Conservation (phyloP, 139 green algal species). For the Eudorina sp. region DNA sequence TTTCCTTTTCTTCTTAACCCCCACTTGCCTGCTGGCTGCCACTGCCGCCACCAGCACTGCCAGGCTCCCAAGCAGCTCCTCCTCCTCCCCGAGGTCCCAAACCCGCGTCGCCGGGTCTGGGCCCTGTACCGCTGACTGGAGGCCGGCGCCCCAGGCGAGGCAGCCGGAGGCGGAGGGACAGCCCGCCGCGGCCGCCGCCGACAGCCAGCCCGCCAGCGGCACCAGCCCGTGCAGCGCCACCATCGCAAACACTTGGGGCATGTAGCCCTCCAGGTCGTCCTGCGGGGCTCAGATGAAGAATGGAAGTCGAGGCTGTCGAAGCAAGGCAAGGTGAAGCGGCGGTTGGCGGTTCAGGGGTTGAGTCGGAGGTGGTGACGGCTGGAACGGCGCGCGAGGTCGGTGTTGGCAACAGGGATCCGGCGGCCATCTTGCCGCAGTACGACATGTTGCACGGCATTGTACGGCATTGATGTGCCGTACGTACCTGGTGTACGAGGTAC, state of each 20-base stretch:
- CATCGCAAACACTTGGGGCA: neutral
- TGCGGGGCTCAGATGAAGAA: neutral
- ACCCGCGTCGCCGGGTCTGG: no score
- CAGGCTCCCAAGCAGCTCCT: neutral
- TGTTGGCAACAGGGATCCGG: neutral
- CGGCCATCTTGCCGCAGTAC: neutral
- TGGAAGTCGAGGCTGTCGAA: neutral
- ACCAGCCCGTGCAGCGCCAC: neutral
- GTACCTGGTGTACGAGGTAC: conserved; percentile 10
- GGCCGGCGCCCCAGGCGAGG: neutral
- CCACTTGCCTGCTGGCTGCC: neutral
- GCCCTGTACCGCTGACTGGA: neutral
- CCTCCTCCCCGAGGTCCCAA: neutral
- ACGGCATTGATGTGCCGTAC: neutral
- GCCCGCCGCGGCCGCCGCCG: neutral
- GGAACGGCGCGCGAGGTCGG: neutral
- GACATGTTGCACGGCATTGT: neutral
- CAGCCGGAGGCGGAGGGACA: neutral
- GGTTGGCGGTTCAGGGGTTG: neutral
- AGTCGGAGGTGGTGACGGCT: neutral
- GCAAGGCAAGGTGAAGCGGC: neutral
- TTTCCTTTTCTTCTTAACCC: neutral
- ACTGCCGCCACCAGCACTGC: neutral
- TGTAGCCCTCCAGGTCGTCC: neutral
- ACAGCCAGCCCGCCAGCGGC: neutral